phyloP scores from a whole-genome alignment of 495 filamentous ascomycete species.

The Penicillium crystallinum region DNA sequence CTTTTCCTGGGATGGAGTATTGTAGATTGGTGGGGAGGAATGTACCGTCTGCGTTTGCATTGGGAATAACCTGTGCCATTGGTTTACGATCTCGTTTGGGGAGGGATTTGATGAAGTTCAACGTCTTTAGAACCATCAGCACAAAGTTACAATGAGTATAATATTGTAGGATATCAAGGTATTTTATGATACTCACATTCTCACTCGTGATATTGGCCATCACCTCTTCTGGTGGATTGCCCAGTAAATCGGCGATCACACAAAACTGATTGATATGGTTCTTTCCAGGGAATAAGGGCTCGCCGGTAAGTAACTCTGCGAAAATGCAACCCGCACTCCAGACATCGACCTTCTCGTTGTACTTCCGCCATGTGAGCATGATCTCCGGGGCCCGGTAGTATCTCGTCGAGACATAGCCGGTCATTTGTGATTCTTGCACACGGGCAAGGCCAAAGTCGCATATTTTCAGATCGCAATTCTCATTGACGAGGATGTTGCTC shows the following conservation, averaged over 20 bases:
- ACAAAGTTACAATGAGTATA: no score
- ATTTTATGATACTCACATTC: slow-evolving; percentile 57
- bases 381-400: slow-evolving; percentile 98
- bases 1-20: background rate
- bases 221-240: slow-evolving; percentile 92
- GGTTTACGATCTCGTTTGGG: slow-evolving; percentile 87
- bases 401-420: slow-evolving; percentile 94
- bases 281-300: slow-evolving; percentile 95
- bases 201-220: slow-evolving; percentile 95
- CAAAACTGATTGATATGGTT: slow-evolving; percentile 99
- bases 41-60: slow-evolving; percentile 77
- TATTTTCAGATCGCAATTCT: slow-evolving; percentile 98
- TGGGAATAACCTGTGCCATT: slow-evolving; percentile 82
- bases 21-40: background rate
- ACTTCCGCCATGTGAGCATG: slow-evolving; percentile 99
- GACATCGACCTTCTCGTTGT: slow-evolving; percentile 97
- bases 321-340: slow-evolving; percentile 99
- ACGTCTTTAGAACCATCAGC: slow-evolving; percentile 52
- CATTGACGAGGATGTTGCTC: slow-evolving; percentile 97
- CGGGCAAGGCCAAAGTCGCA: slow-evolving; percentile 97
- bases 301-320: slow-evolving; percentile 95
- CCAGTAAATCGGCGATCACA: slow-evolving; percentile 93
- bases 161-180: background rate
- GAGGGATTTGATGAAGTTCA: slow-evolving; percentile 91
- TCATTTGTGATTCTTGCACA: slow-evolving; percentile 98